phyloP scores from a whole-genome alignment of 2,329 filamentous ascomycete genomes.

The Colletotrichum neosansevieriae region DNA sequence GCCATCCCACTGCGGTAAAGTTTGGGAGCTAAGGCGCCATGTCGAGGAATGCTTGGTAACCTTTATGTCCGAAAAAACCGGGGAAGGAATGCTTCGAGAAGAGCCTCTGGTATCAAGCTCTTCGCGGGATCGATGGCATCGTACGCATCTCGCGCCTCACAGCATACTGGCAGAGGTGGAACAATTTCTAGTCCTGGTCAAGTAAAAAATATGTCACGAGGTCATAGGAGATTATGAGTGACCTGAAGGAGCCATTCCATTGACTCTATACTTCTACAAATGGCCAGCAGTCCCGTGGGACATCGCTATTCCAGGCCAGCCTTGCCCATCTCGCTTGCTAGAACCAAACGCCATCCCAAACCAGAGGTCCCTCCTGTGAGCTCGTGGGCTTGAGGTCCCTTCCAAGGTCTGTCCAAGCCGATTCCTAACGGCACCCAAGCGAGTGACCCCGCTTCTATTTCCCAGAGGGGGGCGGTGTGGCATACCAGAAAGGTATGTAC shows the following conservation, averaged over 20 bases:
- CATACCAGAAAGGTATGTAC: constrained; percentile 16
- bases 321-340: constrained; percentile 32
- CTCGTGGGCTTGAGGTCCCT: constrained; percentile 24
- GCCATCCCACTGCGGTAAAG: constrained; percentile 22
- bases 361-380: constrained; percentile 8
- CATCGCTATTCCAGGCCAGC: constrained; percentile 33
- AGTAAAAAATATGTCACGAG: not conserved
- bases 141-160: not conserved
- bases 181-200: too few relatives aligned
- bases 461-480: constrained; percentile 13
- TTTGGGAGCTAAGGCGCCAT: constrained; percentile 1
- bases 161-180: not conserved
- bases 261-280: constrained; percentile 38
- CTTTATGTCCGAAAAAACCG: too few relatives aligned
- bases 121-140: not conserved
- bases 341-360: constrained; percentile 33
- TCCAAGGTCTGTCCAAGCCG: constrained; percentile 34
- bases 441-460: constrained; percentile 26
- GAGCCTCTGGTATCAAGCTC: constrained; percentile 1
- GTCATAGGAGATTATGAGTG: not conserved
- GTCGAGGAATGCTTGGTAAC: not conserved
- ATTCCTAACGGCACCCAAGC: constrained; percentile 29
- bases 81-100: constrained; percentile 11
- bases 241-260: constrained; percentile 27
- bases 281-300: constrained; percentile 33